These are phyloP conservation scores for Babesia gibsoni DNA, from an alignment of 169 alveolate genomes.

Conservation along the genomic window DNA sequence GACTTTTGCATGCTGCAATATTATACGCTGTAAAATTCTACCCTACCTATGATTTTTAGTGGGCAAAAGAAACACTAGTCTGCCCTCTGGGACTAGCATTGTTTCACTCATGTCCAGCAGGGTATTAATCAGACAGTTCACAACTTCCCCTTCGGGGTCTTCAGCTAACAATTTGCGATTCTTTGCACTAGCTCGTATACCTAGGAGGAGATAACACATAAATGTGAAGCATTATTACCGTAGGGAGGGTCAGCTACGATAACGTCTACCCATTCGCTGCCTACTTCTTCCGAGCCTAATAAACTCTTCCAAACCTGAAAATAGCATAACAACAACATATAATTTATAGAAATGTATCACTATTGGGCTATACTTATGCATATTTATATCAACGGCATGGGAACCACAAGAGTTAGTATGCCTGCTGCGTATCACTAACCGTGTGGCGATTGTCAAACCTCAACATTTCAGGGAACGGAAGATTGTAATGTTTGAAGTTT, in stretches of 20 bases:
- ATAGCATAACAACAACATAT: too few species aligned
- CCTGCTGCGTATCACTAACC: background rate
- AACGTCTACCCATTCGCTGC: slow-evolving; percentile 87
- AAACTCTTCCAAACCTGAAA: slow-evolving; percentile 9
- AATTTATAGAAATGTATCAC: slow-evolving; percentile 67
- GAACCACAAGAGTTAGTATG: slow-evolving; percentile 46
- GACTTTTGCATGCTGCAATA: slow-evolving; percentile 6
- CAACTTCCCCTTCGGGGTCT: slow-evolving; percentile 7
- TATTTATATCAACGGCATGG: background rate
- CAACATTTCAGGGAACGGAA: slow-evolving; percentile 66
- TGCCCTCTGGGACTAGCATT: slow-evolving; percentile 73
- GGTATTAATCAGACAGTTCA: slow-evolving; percentile 22
- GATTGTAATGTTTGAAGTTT: slow-evolving; percentile 63
- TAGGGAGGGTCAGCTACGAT: slow-evolving; percentile 97
- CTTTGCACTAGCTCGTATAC: slow-evolving; percentile 50
- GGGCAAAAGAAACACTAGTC: slow-evolving; percentile 80
- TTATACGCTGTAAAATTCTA: background rate
- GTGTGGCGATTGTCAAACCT: slow-evolving; percentile 46
- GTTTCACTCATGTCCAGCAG: slow-evolving; percentile 64
- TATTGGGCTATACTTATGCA: too few species aligned
- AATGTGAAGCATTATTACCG: slow-evolving; percentile 71
- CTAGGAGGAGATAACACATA: background rate
- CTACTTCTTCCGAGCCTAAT: background rate
- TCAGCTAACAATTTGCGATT: slow-evolving; percentile 27
- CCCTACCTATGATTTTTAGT: slow-evolving; percentile 42